A percentile compares a stretch with the other conserved stretches of the same genome.
phyloP scores from a whole-genome alignment of 208 protist genomes.

The Herpetomonas samuelpessoai region DNA sequence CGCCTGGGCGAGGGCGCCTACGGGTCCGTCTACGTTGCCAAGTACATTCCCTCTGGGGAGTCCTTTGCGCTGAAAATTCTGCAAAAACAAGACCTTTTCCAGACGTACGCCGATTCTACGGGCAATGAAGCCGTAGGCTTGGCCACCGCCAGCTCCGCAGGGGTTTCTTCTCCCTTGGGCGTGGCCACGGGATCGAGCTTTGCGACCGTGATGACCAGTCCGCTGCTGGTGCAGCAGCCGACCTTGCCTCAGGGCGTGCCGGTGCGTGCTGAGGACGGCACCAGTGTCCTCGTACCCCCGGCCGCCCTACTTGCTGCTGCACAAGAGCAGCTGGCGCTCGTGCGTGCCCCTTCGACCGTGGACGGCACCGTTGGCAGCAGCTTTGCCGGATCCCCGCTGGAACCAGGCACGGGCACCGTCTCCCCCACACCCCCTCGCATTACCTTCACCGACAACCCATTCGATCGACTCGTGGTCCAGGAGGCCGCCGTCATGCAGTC shows the following conservation, averaged over 20 bases:
- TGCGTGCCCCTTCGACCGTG: too few relatives aligned
- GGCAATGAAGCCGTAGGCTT: background rate
- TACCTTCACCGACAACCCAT: slow-evolving; percentile 10
- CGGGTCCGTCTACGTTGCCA: slow-evolving; percentile 82
- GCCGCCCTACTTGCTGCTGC: background rate
- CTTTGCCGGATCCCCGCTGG: background rate
- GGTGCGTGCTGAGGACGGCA: too few relatives aligned
- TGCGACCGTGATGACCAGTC: too few relatives aligned
- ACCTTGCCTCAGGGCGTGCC: too few relatives aligned
- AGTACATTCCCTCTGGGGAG: slow-evolving; percentile 76
- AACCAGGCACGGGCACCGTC: background rate
- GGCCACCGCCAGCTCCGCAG: background rate
- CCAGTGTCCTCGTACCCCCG: background rate
- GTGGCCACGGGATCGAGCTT: background rate
- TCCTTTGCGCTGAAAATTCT: slow-evolving; percentile 87
- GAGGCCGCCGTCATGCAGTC: slow-evolving; percentile 89
- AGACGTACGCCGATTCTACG: slow-evolving; percentile 4
- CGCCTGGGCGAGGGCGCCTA: slow-evolving; percentile 88
- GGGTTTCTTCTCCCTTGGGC: slow-evolving; percentile 10
- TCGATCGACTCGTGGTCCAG: slow-evolving; percentile 71
- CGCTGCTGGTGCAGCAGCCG: too few relatives aligned
- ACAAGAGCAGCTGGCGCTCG: background rate
- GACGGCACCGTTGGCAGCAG: background rate
- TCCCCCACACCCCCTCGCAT: background rate
- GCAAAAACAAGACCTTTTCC: slow-evolving; percentile 70